phyloP scores from a whole-genome alignment of 1,284 basidiomycete genomes.

The Ustilago lituana region DNA sequence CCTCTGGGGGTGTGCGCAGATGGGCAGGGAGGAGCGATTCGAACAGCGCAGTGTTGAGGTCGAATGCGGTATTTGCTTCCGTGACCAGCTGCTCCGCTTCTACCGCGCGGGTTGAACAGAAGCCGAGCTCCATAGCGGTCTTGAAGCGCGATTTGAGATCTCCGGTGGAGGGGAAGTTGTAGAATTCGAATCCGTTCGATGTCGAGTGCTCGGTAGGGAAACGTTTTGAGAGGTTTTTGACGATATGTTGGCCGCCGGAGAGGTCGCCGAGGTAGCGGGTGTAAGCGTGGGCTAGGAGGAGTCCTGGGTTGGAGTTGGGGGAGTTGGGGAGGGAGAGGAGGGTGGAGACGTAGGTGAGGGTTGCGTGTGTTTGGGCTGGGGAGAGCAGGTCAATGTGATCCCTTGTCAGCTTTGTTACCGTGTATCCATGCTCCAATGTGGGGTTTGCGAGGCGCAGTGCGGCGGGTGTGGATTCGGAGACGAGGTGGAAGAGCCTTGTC shows the following conservation, averaged over 20 bases:
- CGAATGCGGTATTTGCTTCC: slow-evolving; percentile 78
- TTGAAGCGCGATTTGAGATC: slow-evolving; percentile 82
- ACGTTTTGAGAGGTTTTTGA: slow-evolving; percentile 72
- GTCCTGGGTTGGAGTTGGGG: not conserved
- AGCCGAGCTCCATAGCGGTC: slow-evolving; percentile 77
- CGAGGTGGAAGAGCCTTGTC: not conserved
- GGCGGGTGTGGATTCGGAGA: not conserved
- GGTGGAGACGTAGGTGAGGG: slow-evolving; percentile 28
- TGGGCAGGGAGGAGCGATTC: slow-evolving; percentile 27
- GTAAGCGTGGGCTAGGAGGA: slow-evolving; percentile 40
- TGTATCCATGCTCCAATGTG: no score
- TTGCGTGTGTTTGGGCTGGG: slow-evolving; percentile 26
- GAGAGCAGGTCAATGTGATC: slow-evolving; percentile 40
- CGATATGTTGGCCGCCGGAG: slow-evolving; percentile 80
- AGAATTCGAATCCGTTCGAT: slow-evolving; percentile 74
- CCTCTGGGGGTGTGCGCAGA: not conserved
- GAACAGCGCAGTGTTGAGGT: slow-evolving; percentile 77
- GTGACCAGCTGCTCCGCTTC: slow-evolving; percentile 69
- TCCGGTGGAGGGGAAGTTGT: slow-evolving; percentile 77
- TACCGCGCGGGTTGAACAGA: no score
- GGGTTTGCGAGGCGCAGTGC: slow-evolving; percentile 1
- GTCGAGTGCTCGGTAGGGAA: slow-evolving; percentile 25
- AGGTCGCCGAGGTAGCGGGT: slow-evolving; percentile 83
- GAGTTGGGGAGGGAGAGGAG: not conserved
- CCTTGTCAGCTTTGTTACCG: no score